Percentiles rank a stretch among this genome's conserved stretches.
These are phyloP conservation scores for Penicillium crustosum DNA, from an alignment of 2,329 filamentous ascomycete species.

Conservation along the genomic window DNA sequence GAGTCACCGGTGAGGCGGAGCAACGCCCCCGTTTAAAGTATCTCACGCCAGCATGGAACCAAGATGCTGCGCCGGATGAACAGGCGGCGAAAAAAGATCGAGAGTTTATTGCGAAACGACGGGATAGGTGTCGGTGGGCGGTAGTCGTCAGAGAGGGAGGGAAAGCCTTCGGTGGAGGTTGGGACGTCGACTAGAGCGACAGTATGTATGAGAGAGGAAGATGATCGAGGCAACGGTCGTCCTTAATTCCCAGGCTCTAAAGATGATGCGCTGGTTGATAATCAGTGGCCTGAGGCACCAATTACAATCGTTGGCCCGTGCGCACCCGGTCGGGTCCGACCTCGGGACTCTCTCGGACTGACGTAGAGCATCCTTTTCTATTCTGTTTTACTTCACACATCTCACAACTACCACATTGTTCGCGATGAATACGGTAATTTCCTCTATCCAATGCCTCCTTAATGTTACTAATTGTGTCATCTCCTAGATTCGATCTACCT, in stretches of 20 bases:
- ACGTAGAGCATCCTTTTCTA: constrained; percentile 21
- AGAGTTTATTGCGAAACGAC: not conserved
- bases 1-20: constrained; percentile 13
- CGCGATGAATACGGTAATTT: constrained; percentile 56
- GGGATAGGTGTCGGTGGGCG: not conserved
- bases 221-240: not conserved
- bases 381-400: constrained; percentile 8
- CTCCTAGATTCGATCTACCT: constrained; percentile 57
- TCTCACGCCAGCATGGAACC: constrained; percentile 25
- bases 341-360: constrained; percentile 7
- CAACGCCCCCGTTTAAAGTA: constrained; percentile 9
- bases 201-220: not conserved
- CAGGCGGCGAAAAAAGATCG: constrained; percentile 12
- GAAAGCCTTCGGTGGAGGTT: too few species aligned
- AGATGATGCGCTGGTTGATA: constrained; percentile 7
- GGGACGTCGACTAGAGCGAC: not conserved
- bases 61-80: constrained; percentile 13
- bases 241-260: not conserved
- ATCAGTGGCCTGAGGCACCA: constrained; percentile 29
- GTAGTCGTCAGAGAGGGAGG: not conserved
- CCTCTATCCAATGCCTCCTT: not conserved
- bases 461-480: constrained; percentile 10
- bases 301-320: constrained; percentile 7
- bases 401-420: not conserved
- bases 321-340: constrained; percentile 1